Base-by-base conservation (phyloP, 2,329 filamentous ascomycete species). In the Boeremia exigua region DNA sequence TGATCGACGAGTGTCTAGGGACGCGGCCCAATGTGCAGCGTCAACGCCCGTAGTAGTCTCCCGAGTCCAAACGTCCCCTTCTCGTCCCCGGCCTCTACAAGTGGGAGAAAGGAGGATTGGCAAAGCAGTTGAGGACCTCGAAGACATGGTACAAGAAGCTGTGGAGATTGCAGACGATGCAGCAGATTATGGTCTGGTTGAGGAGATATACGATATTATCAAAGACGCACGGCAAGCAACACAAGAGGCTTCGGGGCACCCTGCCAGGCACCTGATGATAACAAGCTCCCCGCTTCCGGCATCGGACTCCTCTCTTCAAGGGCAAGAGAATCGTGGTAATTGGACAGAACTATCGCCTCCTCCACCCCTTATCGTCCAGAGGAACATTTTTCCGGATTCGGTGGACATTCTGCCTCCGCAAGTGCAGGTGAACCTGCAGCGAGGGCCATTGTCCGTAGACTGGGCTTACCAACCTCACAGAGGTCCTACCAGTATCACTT, bases 111-210 rank as follows among this genome's bases (percentile, higher is more conserved):
- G 60, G 33, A 64, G 45, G 12, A 60, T 72, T 25, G 70, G 63
- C 44, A 65, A 67, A 25, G 72, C 77, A 9, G 74, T 80, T 6
- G 72, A 72, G 27, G 74, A 71, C 0, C 56, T 80, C 6, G 77
- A 80, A 55, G 68, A 74, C n/a, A 67, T 80, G 40, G 77, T 79
- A 54, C 68, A 77, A 54, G 74, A 80, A 51, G 78, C 78, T 1
- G 64, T 76, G 11, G 53, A 68, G 2, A 67, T 77, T 28, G 75
- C 76, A 6, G 68, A 76, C 36, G 63, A 72, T 34, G 70, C 71
- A 2, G 61, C 69, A 7, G 60, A 75, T 48, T 60, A 60, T 28
- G 64, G 67, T 4, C 67, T 75, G 25, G 62, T 73, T 5, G 65
- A 75, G 15, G 75, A 79, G 25, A 73, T 79, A 15, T 72, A 75